A percentile compares a stretch with the other conserved stretches of the same genome.
Evolutionary conservation across 176 grass and related monocot species (phyloP).

Genomic region (Canna indica): DNA sequence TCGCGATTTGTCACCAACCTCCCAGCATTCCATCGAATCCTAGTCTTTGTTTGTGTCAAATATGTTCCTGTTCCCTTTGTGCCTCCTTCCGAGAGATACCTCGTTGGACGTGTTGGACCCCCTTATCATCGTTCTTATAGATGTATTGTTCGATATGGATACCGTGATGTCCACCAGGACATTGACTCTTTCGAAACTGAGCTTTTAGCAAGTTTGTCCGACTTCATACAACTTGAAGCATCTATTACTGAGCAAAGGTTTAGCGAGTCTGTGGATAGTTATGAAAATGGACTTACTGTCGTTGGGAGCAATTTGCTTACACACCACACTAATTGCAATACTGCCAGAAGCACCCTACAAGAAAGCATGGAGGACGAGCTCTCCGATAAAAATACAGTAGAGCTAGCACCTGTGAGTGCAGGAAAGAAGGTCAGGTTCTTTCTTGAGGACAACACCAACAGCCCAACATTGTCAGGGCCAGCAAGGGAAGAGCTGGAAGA

Average conservation of each 20-base stretch:
- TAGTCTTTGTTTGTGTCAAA: conserved; percentile 93
- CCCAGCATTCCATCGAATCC: conserved; percentile 71
- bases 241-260: conserved; percentile 30
- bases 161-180: conserved; percentile 94
- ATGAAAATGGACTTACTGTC: conserved; percentile 44
- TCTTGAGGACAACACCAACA: conserved; percentile 41
- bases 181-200: conserved; percentile 84
- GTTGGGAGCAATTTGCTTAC: conserved; percentile 40
- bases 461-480: conserved; percentile 36
- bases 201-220: conserved; percentile 59
- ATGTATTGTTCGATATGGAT: conserved; percentile 93
- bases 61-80: conserved; percentile 73
- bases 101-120: conserved; percentile 76
- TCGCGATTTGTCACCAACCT: conserved; percentile 96
- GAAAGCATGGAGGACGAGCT: conserved; percentile 22
- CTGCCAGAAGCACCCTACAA: conserved; percentile 31
- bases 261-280: conserved; percentile 26
- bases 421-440: conserved; percentile 70
- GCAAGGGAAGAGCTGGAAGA: conserved; percentile 63
- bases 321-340: conserved; percentile 24
- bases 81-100: conserved; percentile 68
- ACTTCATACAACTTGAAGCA: conserved; percentile 61
- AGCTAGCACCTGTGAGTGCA: conserved; percentile 22
- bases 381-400: conserved; percentile 16
- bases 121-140: conserved; percentile 72